A percentile compares a stretch with the other conserved stretches of the same genome.
phyloP scores from a whole-genome alignment of 2,329 filamentous ascomycete species.

The Alternaria sp. region DNA sequence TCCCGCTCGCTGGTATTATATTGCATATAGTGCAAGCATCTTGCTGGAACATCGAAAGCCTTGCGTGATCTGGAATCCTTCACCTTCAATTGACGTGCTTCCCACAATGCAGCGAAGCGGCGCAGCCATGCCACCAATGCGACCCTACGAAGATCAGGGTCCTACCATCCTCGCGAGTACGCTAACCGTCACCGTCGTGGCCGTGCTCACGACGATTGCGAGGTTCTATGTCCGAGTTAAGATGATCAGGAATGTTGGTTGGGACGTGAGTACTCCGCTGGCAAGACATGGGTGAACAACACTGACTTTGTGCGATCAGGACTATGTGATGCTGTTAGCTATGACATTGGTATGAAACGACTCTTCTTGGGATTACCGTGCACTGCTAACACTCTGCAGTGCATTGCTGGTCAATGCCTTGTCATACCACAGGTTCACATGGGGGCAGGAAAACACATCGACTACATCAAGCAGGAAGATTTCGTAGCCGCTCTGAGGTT shows the following conservation, averaged over 20 bases:
- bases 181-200: constrained; percentile 49
- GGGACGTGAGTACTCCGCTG: constrained; percentile 51
- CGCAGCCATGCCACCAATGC: background rate
- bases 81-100: background rate
- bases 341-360: constrained; percentile 41
- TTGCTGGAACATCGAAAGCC: background rate
- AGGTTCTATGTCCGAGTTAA: constrained; percentile 57
- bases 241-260: constrained; percentile 58
- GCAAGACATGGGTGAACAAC: background rate
- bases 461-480: constrained; percentile 49
- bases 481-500: constrained; percentile 52
- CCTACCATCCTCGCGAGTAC: constrained; percentile 51
- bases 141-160: constrained; percentile 35
- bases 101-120: background rate
- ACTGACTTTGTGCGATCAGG: constrained; percentile 24
- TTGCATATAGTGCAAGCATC: background rate
- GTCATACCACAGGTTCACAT: constrained; percentile 51
- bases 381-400: constrained; percentile 25
- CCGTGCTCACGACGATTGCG: constrained; percentile 49
- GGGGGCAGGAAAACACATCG: constrained; percentile 56
- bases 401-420: constrained; percentile 49
- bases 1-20: background rate
- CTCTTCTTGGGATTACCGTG: background rate
- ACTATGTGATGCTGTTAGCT: constrained; percentile 54
- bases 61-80: background rate